Conservation (phyloP, 2,329 filamentous ascomycete species). For the Sporothrix euskadiensis region DNA sequence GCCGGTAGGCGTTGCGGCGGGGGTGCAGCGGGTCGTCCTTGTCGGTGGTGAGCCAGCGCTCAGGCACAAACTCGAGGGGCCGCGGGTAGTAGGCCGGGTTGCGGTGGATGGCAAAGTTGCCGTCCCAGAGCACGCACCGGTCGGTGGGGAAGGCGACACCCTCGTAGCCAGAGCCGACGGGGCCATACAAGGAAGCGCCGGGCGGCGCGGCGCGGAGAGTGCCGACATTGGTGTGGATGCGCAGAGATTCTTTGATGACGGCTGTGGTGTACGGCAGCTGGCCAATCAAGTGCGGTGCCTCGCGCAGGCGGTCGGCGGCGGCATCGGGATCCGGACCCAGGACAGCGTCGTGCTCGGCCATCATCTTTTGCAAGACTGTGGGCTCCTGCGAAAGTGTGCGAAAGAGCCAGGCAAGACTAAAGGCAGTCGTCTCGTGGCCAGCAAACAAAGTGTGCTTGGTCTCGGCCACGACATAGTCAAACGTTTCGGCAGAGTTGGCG, state of each 20-base stretch:
- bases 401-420: conserved; percentile 39
- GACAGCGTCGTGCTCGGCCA: conserved; percentile 52
- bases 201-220: conserved; percentile 44
- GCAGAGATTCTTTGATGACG: conserved; percentile 57
- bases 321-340: conserved; percentile 44
- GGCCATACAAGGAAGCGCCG: conserved; percentile 46
- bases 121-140: conserved; percentile 46
- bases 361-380: conserved; percentile 36
- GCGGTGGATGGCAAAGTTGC: conserved; percentile 43
- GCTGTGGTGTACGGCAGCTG: conserved; percentile 55
- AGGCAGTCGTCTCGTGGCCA: conserved; percentile 44
- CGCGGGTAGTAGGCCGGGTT: conserved; percentile 46
- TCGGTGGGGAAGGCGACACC: conserved; percentile 50
- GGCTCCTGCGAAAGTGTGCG: conserved; percentile 40
- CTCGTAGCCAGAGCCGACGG: conserved; percentile 33
- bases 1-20: conserved; percentile 52
- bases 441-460: conserved; percentile 43
- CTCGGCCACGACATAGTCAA: conserved; percentile 38
- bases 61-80: conserved; percentile 49
- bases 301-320: conserved; percentile 39
- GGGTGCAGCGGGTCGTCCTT: conserved; percentile 41
- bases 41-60: conserved; percentile 47
- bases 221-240: conserved; percentile 54
- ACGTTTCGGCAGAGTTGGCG: conserved; percentile 20
- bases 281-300: conserved; percentile 50